Evolutionary conservation across 129 eudicot species (phyloP), one percentile per base, ranked within the genome.

Genomic region (Flaveria brownii): DNA sequence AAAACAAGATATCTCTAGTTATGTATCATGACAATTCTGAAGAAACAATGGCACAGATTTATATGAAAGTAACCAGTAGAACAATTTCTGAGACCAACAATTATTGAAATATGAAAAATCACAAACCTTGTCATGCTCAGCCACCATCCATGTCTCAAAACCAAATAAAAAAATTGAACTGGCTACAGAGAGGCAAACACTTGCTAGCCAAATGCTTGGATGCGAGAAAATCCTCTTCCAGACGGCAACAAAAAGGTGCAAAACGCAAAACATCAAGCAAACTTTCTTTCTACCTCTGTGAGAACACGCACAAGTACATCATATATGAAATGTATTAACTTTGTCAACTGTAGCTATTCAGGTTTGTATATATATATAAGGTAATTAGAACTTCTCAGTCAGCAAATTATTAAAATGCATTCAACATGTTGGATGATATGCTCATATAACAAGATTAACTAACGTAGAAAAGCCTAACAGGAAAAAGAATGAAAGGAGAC

Each of bases 101-200:
- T 13, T 65, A 39, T 55, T 13, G 10, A 62, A 6, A 62, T 6
- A 52, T 14, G n/a, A 25, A 45, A 63, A 67, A 57, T 25, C 68
- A 76, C 90, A 65, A 79, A 94, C 99, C 97, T 94, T 94, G 62
- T 91, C 94, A 77, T 94, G 97, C 74, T 89, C 97, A 81, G 86
- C 82, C 42, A 94, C 97, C 93, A 94, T 83, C 92, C 94, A 94
- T 54, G 99, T 82, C 85, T 94, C 99, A 47, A 94, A 94, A 79
- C 92, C 85, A 85, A 89, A 91, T 42, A 83, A 87, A 72, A 76
- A 94, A 36, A 86, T 83, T 2, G 97, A 82, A 77, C 82, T 86
- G 55, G 99, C 85, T 49, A 94, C 73, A 69, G 96, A 84, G 45
- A 91, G 87, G 70, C 83, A 87, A 62, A 86, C 42, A 80, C 96